Percentiles rank a stretch among this genome's conserved stretches.
Evolutionary conservation across 805 yeast species (phyloP).

Genomic region (Saccharomycopsis javanensis): DNA sequence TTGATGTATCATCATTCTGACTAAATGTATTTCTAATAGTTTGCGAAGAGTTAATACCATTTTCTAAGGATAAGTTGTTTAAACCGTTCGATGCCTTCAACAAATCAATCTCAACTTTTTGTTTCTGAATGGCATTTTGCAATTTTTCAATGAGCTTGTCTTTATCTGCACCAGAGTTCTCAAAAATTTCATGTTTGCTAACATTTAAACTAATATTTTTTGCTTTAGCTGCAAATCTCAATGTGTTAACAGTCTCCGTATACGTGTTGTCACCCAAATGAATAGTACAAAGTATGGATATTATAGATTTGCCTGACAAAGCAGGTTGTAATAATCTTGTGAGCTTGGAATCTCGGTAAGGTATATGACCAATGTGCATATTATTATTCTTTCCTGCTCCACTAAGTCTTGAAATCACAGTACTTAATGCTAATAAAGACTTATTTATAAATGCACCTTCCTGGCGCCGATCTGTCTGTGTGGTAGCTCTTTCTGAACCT

Average conservation of each 20-base stretch:
- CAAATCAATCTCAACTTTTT: conserved; percentile 40
- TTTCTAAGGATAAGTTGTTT: conserved; percentile 1
- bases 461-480: conserved; percentile 60
- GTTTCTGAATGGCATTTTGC: conserved; percentile 49
- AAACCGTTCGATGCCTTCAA: conserved; percentile 24
- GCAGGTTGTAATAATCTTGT: conserved; percentile 90
- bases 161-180: conserved; percentile 29
- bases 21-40: neutral
- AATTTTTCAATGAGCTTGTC: conserved; percentile 48
- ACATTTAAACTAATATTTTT: conserved; percentile 72
- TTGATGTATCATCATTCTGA: conserved; percentile 9
- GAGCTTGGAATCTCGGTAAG: conserved; percentile 87
- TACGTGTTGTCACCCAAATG: conserved; percentile 50
- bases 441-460: conserved; percentile 93
- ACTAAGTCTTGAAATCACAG: conserved; percentile 79
- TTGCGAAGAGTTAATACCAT: neutral
- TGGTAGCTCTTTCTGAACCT: conserved; percentile 84
- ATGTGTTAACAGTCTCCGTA: conserved; percentile 78
- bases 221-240: conserved; percentile 89
- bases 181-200: conserved; percentile 35
- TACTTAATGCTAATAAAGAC: conserved; percentile 79
- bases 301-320: conserved; percentile 74
- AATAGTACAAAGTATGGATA: conserved; percentile 80
- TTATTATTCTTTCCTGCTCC: conserved; percentile 24
- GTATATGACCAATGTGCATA: conserved; percentile 50